phyloP scores from a whole-genome alignment of 495 filamentous ascomycete genomes.

The Xylaria grammica region DNA sequence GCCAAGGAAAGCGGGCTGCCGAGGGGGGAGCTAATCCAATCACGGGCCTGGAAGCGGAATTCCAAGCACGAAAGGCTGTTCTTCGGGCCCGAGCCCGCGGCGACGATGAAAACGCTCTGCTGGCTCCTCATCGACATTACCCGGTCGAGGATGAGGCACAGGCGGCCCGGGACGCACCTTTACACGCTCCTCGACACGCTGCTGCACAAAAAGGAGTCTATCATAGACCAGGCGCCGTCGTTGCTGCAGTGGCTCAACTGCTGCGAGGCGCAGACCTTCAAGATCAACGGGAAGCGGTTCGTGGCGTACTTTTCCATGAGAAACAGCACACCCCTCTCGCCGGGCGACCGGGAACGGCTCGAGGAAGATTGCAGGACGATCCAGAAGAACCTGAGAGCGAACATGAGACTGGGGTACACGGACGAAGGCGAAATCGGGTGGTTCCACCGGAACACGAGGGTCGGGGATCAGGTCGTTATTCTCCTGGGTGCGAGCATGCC shows the following conservation, averaged over 20 bases:
- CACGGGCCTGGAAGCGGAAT: conserved; percentile 10
- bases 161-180: conserved; percentile 11
- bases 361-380: conserved; percentile 11
- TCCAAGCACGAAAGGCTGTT: background rate
- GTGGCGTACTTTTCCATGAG: conserved; percentile 15
- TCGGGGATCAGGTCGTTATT: conserved; percentile 5
- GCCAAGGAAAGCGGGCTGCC: conserved; percentile 4
- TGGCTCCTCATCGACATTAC: conserved; percentile 21
- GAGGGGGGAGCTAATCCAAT: background rate
- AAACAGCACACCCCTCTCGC: conserved; percentile 8
- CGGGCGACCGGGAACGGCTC: background rate
- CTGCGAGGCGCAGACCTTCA: conserved; percentile 17
- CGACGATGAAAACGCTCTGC: background rate
- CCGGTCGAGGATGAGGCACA: conserved; percentile 1
- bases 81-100: conserved; percentile 1
- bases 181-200: conserved; percentile 2
- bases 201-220: conserved; percentile 6
- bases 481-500: conserved; percentile 18
- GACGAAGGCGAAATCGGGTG: conserved; percentile 17
- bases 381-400: conserved; percentile 17
- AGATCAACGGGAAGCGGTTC: conserved; percentile 3
- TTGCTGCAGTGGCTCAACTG: conserved; percentile 20
- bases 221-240: conserved; percentile 4
- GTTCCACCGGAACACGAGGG: conserved; percentile 7
- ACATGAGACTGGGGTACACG: conserved; percentile 19